Conservation (phyloP, 352 stramenopile genomes). For the Phytopythium boreale region DNA sequence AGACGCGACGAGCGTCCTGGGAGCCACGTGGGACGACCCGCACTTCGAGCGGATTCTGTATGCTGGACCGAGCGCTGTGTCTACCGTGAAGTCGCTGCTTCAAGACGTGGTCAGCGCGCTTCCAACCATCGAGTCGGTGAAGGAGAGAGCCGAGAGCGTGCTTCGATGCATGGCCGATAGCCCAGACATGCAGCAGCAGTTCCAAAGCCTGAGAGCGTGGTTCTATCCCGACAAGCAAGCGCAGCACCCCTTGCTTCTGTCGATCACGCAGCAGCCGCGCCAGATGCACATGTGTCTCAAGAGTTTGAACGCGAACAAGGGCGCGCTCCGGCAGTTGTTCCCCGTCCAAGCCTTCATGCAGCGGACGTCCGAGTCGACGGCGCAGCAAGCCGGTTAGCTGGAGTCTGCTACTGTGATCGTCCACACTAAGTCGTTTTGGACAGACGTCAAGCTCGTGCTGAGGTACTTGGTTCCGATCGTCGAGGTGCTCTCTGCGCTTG, state of each 20-base stretch:
- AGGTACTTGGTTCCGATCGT: neutral
- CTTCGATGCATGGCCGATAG: neutral
- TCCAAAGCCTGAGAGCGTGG: neutral
- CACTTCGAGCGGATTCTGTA: neutral
- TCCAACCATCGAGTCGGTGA: neutral
- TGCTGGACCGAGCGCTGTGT: neutral
- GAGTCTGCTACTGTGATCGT: neutral
- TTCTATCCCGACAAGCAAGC: neutral
- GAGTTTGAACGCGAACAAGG: neutral
- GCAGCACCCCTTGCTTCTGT: neutral
- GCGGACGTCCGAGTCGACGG: neutral
- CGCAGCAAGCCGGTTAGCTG: neutral
- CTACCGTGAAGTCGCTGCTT: neutral
- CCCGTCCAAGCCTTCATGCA: neutral
- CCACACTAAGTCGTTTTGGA: neutral
- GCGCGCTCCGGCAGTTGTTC: neutral
- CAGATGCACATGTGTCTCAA: neutral
- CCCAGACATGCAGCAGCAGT: neutral
- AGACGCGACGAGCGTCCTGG: too few relatives aligned
- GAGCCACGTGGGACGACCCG: neutral
- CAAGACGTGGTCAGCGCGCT: neutral
- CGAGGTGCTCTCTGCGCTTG: neutral
- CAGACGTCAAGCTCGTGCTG: neutral
- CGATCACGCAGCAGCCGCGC: neutral
- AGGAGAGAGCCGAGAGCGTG: neutral